These are phyloP conservation scores for Alliaria petiolata DNA, from an alignment of 345 rosid genomes.

Conservation along the genomic window DNA sequence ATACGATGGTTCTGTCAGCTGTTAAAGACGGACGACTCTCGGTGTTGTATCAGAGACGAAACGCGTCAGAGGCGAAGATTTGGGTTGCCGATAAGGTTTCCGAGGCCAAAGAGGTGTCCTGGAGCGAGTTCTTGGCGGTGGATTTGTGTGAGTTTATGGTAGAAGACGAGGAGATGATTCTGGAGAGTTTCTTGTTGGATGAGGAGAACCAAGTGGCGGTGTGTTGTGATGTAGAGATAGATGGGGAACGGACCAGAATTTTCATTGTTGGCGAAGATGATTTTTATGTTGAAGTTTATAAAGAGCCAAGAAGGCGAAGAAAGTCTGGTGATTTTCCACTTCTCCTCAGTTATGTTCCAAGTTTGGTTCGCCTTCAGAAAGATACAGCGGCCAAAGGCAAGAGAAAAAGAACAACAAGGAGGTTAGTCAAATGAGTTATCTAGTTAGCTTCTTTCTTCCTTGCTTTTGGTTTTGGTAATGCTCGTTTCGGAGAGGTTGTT, in stretches of 20 bases:
- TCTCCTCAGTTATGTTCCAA: constrained; percentile 1
- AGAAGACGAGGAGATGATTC: no score
- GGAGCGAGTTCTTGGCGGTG: neutral
- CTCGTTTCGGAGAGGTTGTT: neutral
- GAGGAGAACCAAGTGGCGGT: neutral
- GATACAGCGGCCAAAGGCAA: neutral
- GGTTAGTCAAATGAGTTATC: neutral
- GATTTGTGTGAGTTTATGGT: neutral
- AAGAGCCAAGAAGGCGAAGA: neutral
- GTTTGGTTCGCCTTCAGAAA: neutral
- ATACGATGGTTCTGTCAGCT: neutral
- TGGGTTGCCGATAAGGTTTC: neutral
- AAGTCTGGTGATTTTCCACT: neutral
- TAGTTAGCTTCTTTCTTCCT: no score
- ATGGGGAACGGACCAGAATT: neutral
- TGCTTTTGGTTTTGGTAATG: neutral
- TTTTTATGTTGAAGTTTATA: neutral
- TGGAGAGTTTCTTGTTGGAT: neutral
- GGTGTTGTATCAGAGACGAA: neutral
- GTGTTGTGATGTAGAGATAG: neutral
- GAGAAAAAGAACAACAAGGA: neutral
- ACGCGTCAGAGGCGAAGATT: neutral
- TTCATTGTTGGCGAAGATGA: neutral
- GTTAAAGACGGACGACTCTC: neutral
- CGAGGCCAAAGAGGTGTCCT: neutral